A percentile compares a stretch with the other conserved stretches of the same genome.
Evolutionary conservation across 352 stramenopile species (phyloP).

Genomic region (Phytophthora multivora): DNA sequence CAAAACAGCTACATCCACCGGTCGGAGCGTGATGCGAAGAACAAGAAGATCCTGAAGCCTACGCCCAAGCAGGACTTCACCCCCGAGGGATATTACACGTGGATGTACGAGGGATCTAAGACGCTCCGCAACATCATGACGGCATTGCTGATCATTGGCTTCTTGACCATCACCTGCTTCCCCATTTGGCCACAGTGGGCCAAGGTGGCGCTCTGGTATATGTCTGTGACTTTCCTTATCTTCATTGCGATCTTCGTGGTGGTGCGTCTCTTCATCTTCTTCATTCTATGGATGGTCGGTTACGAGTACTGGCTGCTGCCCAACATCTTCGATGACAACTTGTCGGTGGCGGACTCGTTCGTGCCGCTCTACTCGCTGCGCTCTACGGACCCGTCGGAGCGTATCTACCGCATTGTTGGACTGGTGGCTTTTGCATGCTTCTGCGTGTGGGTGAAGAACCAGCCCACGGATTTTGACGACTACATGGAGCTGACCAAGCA

Average conservation of each 20-base stretch:
- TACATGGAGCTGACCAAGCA: conserved; percentile 98
- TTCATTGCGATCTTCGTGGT: conserved; percentile 98
- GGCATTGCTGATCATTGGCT: conserved; percentile 96
- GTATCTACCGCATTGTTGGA: conserved; percentile 94
- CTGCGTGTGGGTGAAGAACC: conserved; percentile 97
- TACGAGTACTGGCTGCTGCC: conserved; percentile 99
- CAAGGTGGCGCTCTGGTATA: conserved; percentile 98
- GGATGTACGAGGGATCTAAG: conserved; percentile 99
- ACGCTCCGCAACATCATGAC: conserved; percentile 98
- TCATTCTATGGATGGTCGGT: conserved; percentile 94
- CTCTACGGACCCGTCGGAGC: conserved; percentile 89
- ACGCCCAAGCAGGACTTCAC: conserved; percentile 92
- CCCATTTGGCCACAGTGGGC: conserved; percentile 99
- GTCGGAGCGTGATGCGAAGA: conserved; percentile 85
- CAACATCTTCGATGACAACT: conserved; percentile 99
- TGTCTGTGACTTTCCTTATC: conserved; percentile 98
- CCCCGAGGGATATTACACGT: conserved; percentile 97
- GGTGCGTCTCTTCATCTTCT: conserved; percentile 95
- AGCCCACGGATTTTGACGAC: conserved; percentile 99
- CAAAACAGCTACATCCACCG: conserved; percentile 88
- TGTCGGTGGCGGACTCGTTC: conserved; percentile 98
- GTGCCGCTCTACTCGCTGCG: conserved; percentile 93
- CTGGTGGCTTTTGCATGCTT: conserved; percentile 95
- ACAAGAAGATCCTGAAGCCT: conserved; percentile 87
- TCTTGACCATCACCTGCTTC: conserved; percentile 98